phyloP scores from a whole-genome alignment of 257 asterid species.

The Primulina tabacum region DNA sequence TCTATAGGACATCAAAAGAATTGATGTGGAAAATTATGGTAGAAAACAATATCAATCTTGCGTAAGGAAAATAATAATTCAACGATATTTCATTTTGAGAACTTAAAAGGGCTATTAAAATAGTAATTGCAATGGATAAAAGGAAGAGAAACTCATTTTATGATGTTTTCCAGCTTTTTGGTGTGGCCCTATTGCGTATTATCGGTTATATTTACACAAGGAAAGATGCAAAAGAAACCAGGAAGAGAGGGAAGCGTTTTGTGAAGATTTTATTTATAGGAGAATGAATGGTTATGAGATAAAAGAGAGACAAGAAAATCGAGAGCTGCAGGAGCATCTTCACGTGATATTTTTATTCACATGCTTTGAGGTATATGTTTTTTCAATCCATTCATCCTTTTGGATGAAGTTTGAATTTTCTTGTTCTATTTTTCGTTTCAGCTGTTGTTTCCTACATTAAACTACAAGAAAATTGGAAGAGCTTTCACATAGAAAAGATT shows the following conservation, averaged over 20 bases:
- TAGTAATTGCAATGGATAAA: not conserved
- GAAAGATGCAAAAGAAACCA: not conserved
- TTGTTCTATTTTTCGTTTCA: conserved; percentile 23
- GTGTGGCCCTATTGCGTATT: not conserved
- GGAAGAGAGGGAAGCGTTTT: not conserved
- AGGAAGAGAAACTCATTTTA: not conserved
- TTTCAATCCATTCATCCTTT: not conserved
- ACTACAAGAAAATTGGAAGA: conserved; percentile 67
- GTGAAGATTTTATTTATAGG: not conserved
- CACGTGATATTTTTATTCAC: not conserved
- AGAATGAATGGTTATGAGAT: not conserved
- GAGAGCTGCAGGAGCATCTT: not conserved
- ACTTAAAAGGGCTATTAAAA: not conserved
- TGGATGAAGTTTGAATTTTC: conserved; percentile 1
- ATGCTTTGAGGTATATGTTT: conserved; percentile 7
- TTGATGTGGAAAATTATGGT: too few species aligned
- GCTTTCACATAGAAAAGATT: conserved; percentile 43
- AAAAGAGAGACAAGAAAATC: not conserved
- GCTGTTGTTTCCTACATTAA: conserved; percentile 67
- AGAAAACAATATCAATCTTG: not conserved
- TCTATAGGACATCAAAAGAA: not conserved
- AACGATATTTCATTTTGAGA: not conserved
- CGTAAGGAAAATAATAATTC: not conserved
- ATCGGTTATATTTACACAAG: not conserved
- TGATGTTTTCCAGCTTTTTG: not conserved